Conservation (phyloP, 129 eudicot genomes). For the Arctium minus region DNA sequence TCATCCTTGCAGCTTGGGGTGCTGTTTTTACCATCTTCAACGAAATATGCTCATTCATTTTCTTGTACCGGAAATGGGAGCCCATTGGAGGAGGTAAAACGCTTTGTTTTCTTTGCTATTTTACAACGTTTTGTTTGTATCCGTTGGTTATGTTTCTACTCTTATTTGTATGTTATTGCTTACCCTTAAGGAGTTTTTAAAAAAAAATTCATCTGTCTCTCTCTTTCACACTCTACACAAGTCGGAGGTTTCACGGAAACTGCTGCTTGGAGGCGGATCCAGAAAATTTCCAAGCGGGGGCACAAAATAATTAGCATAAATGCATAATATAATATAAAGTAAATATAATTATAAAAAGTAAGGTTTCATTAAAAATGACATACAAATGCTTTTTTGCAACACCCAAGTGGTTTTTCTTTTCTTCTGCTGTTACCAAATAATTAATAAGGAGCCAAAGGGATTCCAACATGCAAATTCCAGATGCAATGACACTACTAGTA, state of each 20-base stretch:
- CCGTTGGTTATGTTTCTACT: neutral
- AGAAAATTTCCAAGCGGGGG: neutral
- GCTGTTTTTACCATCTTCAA: conserved; percentile 66
- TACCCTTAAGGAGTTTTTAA: neutral
- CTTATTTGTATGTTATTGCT: neutral
- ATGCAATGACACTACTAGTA: too few relatives aligned
- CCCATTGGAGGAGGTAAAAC: conserved; percentile 50
- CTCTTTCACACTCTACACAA: neutral
- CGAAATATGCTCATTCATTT: conserved; percentile 42
- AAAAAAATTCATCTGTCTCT: neutral
- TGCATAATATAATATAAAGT: neutral
- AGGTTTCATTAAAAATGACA: neutral
- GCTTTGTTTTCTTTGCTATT: neutral
- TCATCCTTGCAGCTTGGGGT: conserved; percentile 74
- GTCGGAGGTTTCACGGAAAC: neutral
- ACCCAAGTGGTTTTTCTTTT: neutral
- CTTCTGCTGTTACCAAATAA: neutral
- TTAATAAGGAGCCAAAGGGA: neutral
- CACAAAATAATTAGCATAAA: neutral
- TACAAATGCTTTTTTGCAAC: neutral
- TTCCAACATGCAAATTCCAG: too few relatives aligned
- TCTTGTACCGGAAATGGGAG: conserved; percentile 69
- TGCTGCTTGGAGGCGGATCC: neutral
- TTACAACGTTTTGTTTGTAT: neutral
- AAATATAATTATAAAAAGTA: neutral